Base-by-base conservation (phyloP, 129 eudicot genomes). In the Erigeron canadensis region DNA sequence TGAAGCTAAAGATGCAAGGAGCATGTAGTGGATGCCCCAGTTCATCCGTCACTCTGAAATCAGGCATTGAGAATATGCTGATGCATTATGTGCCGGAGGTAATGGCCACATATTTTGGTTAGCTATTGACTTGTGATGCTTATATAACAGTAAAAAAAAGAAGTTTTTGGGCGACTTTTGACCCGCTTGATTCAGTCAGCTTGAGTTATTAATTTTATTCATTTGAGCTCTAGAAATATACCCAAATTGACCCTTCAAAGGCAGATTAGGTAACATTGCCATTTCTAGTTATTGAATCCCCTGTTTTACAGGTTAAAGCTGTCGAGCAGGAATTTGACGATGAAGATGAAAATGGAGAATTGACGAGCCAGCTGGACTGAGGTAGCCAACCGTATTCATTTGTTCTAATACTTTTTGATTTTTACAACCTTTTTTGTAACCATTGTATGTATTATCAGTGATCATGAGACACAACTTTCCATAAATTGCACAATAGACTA, bases 1-100 rank as follows among this genome's bases (percentile, higher is more conserved):
- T 94, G 70, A 94, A 87, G 81, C 96, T 90, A 40, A 82, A 83
- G 72, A 89, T 94, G 99, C 99, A 94, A 83, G 99, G 99, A 75
- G 99, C 99, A 16, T 94, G 99, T 80, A 94, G 99, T 69, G 99
- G 99, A 8, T 94, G 99, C 79, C 99, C 99, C 23, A 94, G 99
- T 78, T 94, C 99, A 74, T 90, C 99, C 51, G 99, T 94, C 61
- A 94, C 99, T 15, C 80, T 94, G 51, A 94, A 94, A 75, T 94
- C 99, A 55, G 99, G 99, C 77, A 94, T 94, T 39, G 99, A 94
- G 78, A 94, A 94, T 69, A 94, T 94, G 99, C 77, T 94, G 48
- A 94, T 94, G 99, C 99, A 94, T 78, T 94, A 94, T 63, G 97
- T 90, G 18, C 96, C 99, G 37, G 99, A 94, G 93, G 95, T 87